A percentile compares a stretch with the other conserved stretches of the same genome.
Conservation (phyloP, 805 yeast genomes). For the Metschnikowia anglica region DNA sequence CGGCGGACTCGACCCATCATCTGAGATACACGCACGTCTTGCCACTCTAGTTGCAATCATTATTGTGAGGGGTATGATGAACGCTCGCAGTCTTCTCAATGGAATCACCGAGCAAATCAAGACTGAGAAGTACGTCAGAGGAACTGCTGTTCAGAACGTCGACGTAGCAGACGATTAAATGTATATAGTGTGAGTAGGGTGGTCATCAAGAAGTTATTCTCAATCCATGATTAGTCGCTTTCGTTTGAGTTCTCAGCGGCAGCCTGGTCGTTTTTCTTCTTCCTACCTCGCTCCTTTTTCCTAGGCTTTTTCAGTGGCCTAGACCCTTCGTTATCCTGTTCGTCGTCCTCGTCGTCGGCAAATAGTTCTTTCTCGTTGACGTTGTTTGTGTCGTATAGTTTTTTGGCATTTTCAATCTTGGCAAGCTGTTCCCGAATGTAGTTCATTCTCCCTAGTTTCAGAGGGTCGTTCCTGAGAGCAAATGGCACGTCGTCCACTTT, state of each 20-base stretch:
- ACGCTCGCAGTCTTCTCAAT: slow-evolving; percentile 6
- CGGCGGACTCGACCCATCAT: neutral
- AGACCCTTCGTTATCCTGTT: slow-evolving; percentile 17
- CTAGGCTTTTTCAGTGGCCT: slow-evolving; percentile 14
- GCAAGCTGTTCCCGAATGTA: slow-evolving; percentile 40
- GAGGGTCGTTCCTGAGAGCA: slow-evolving; percentile 42
- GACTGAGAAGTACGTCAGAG: slow-evolving; percentile 56
- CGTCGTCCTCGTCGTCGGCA: slow-evolving; percentile 22
- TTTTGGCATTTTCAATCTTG: slow-evolving; percentile 40
- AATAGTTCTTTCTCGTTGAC: slow-evolving; percentile 19
- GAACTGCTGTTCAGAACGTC: slow-evolving; percentile 51
- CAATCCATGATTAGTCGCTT: slow-evolving; percentile 11
- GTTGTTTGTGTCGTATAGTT: slow-evolving; percentile 38
- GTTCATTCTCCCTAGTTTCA: slow-evolving; percentile 40
- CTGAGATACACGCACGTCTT: neutral
- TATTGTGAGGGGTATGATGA: slow-evolving; percentile 1
- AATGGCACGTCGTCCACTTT: slow-evolving; percentile 45
- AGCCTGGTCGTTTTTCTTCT: slow-evolving; percentile 11
- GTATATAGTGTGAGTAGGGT: neutral
- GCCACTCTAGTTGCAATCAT: slow-evolving; percentile 4
- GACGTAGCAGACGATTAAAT: slow-evolving; percentile 16
- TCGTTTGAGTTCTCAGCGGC: slow-evolving; percentile 20
- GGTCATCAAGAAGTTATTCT: neutral
- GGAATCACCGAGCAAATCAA: slow-evolving; percentile 47
- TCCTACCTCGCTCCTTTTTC: slow-evolving; percentile 11